Evolutionary conservation across 345 rosid species (phyloP).

Genomic region (Salix caprea): DNA sequence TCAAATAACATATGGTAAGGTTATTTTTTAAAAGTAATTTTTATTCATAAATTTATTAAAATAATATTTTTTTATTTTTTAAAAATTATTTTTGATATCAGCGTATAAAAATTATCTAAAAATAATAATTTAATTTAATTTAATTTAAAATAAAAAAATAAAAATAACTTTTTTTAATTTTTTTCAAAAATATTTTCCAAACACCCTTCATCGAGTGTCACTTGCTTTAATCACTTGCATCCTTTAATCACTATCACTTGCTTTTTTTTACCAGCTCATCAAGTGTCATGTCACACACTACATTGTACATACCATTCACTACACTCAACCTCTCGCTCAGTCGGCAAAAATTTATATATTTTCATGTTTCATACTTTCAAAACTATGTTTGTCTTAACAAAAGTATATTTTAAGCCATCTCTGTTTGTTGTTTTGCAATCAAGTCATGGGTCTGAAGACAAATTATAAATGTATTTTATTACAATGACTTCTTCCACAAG

Average conservation of each 20-base stretch:
- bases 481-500: slow-evolving; percentile 14
- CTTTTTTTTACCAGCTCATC: background rate
- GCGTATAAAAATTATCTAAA: too few species aligned
- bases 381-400: background rate
- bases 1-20: too few species aligned
- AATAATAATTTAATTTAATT: too few species aligned
- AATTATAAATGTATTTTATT: background rate
- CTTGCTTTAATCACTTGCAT: too few species aligned
- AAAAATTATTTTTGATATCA: too few species aligned
- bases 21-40: too few species aligned
- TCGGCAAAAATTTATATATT: background rate
- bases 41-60: too few species aligned
- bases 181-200: too few species aligned
- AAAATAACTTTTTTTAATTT: too few species aligned
- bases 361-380: background rate
- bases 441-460: slow-evolving; percentile 7
- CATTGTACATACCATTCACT: background rate
- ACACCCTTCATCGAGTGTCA: too few species aligned
- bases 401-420: slow-evolving; percentile 3
- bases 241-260: background rate
- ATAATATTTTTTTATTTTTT: too few species aligned
- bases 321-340: slow-evolving; percentile 3
- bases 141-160: too few species aligned
- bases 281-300: slow-evolving; percentile 10
- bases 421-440: slow-evolving; percentile 32